Percentiles rank a stretch among this genome's conserved stretches.
phyloP scores from a whole-genome alignment of 2,329 filamentous ascomycete genomes.

The Hypoxylon sp. region DNA sequence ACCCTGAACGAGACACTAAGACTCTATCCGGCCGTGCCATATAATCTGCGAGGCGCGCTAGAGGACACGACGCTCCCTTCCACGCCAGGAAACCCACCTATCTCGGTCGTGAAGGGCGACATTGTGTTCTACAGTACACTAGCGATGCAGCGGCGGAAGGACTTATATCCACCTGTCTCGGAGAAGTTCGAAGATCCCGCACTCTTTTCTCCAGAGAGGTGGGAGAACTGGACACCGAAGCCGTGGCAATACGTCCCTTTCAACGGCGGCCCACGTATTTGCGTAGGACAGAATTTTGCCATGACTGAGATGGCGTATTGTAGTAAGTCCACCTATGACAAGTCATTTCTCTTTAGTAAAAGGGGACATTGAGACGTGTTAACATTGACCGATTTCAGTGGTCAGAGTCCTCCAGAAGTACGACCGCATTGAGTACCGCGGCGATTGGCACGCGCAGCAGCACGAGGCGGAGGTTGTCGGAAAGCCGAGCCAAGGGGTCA shows the following conservation, averaged over 20 bases:
- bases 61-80: slow-evolving; percentile 49
- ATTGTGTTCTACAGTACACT: slow-evolving; percentile 66
- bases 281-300: slow-evolving; percentile 72
- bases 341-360: background rate
- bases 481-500: slow-evolving; percentile 60
- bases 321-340: slow-evolving; percentile 52
- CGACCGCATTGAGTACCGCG: slow-evolving; percentile 65
- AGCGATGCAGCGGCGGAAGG: slow-evolving; percentile 65
- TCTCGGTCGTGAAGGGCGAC: slow-evolving; percentile 64
- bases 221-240: slow-evolving; percentile 66
- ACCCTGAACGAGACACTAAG: slow-evolving; percentile 62
- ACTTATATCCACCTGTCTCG: slow-evolving; percentile 63
- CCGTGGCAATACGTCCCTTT: slow-evolving; percentile 70
- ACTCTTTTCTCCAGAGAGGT: slow-evolving; percentile 65
- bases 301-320: slow-evolving; percentile 70
- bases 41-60: slow-evolving; percentile 60
- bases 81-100: slow-evolving; percentile 51
- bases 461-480: slow-evolving; percentile 63
- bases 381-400: slow-evolving; percentile 52
- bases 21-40: slow-evolving; percentile 71
- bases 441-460: slow-evolving; percentile 61
- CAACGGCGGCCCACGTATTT: slow-evolving; percentile 68
- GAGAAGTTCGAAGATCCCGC: slow-evolving; percentile 57
- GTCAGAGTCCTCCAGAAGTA: slow-evolving; percentile 73
- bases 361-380: slow-evolving; percentile 1